phyloP scores from a whole-genome alignment of 257 asterid species.

The Jacaranda copaia region DNA sequence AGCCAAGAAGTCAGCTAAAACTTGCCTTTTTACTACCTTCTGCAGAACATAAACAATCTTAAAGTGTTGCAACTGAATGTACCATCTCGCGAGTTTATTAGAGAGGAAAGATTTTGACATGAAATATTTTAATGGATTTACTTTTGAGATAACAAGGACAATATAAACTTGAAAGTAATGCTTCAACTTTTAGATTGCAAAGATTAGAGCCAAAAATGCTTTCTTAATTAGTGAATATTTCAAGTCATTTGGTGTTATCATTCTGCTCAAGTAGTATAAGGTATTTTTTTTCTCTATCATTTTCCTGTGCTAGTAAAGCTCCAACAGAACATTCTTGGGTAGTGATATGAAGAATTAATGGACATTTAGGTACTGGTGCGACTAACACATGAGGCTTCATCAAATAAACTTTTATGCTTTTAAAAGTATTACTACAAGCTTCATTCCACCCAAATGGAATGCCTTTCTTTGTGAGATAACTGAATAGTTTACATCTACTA shows the following conservation, averaged over 20 bases:
- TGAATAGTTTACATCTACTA: background rate
- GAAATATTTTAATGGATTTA: background rate
- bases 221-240: background rate
- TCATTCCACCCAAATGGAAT: background rate
- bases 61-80: background rate
- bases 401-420: background rate
- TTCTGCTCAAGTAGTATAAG: background rate
- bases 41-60: background rate
- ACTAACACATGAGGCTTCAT: background rate
- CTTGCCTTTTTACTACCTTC: background rate
- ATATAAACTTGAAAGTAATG: background rate
- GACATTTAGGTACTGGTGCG: background rate
- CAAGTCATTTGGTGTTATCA: background rate
- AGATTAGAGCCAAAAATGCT: background rate
- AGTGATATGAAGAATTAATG: background rate
- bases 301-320: background rate
- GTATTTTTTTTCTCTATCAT: background rate
- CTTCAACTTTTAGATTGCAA: background rate
- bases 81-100: background rate
- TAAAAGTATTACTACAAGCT: background rate
- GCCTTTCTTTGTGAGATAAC: background rate
- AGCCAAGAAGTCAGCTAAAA: background rate
- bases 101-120: background rate
- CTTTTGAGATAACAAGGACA: no score
- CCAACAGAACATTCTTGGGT: background rate